phyloP scores from a whole-genome alignment of 768 basidiomycete genomes.

The Pleurotus giganteus region DNA sequence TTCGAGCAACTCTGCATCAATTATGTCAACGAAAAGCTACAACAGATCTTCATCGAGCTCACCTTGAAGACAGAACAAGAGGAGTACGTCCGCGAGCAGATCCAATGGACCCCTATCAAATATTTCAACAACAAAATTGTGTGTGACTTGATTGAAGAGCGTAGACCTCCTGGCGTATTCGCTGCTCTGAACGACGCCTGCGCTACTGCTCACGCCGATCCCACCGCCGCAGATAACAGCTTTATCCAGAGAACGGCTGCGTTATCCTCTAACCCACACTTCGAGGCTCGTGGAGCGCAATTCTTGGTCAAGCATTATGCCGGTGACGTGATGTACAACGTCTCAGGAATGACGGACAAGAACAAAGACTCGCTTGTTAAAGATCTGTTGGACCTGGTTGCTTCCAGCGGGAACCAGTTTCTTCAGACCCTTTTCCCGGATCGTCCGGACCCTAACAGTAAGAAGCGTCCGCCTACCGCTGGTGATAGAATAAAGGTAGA shows the following conservation, averaged over 20 bases:
- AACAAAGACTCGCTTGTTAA: slow-evolving; percentile 98
- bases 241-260: slow-evolving; percentile 89
- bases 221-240: slow-evolving; percentile 92
- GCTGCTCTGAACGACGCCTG: slow-evolving; percentile 99
- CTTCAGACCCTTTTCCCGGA: slow-evolving; percentile 89
- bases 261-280: slow-evolving; percentile 85
- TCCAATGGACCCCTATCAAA: slow-evolving; percentile 99
- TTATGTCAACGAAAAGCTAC: slow-evolving; percentile 99
- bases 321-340: slow-evolving; percentile 98
- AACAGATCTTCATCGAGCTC: slow-evolving; percentile 98
- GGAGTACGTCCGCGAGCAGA: slow-evolving; percentile 97
- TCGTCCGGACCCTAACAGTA: slow-evolving; percentile 92
- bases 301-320: slow-evolving; percentile 97
- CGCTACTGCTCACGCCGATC: slow-evolving; percentile 97
- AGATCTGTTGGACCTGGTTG: slow-evolving; percentile 89
- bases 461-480: slow-evolving; percentile 97
- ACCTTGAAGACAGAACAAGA: slow-evolving; percentile 99
- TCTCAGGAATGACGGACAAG: slow-evolving; percentile 98
- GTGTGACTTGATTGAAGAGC: slow-evolving; percentile 96
- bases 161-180: slow-evolving; percentile 94
- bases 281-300: slow-evolving; percentile 90
- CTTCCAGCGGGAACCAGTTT: slow-evolving; percentile 78
- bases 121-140: slow-evolving; percentile 99
- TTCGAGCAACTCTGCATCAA: slow-evolving; percentile 99
- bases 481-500: slow-evolving; percentile 95